Evolutionary conservation across 2,329 filamentous ascomycete species (phyloP).

Genomic region (Penicillium verrucosum): DNA sequence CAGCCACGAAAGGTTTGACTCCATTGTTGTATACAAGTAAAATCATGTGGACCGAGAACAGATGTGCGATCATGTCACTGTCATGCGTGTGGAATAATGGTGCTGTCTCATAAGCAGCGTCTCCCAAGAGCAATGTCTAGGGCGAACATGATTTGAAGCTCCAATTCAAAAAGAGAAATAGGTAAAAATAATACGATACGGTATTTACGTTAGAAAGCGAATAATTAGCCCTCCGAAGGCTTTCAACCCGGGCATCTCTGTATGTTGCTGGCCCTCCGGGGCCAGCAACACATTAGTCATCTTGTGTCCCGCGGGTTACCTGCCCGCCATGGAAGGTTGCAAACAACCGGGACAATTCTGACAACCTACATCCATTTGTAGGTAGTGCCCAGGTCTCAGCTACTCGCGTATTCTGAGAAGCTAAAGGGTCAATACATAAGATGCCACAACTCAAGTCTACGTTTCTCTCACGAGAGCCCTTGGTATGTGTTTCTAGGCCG

Average conservation of each 20-base stretch:
- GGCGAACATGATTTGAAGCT: not conserved
- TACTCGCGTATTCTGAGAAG: not conserved
- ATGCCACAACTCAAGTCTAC: conserved; percentile 22
- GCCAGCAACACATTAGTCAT: not conserved
- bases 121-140: not conserved
- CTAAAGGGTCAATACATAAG: not conserved
- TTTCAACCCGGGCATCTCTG: not conserved
- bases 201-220: not conserved
- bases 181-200: not conserved
- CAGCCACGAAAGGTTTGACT: not conserved
- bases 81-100: not conserved
- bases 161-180: not conserved
- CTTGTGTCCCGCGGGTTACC: not conserved
- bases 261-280: too few relatives aligned
- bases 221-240: not conserved
- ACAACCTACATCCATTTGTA: not conserved
- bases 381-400: too few relatives aligned
- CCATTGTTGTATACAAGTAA: not conserved
- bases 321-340: not conserved
- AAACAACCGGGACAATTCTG: not conserved
- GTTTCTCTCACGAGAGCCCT: conserved; percentile 28
- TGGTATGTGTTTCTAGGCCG: conserved; percentile 23
- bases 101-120: not conserved
- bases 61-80: not conserved
- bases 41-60: not conserved